Evolutionary conservation across 768 basidiomycete genomes (phyloP).

Genomic region (Mycena indigotica): DNA sequence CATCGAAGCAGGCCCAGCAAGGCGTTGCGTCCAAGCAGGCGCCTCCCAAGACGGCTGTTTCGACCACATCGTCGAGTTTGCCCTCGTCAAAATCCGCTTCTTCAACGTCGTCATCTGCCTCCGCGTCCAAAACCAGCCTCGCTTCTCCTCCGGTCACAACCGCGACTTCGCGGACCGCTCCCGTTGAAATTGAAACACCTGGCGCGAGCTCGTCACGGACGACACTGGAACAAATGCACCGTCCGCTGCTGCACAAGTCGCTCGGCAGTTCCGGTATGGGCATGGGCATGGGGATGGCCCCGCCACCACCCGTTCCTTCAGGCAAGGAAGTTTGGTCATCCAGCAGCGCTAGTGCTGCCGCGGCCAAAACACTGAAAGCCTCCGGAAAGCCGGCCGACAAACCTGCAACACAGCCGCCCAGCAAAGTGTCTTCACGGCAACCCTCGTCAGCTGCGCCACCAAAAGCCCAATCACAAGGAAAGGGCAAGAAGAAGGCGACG

Average conservation of each 20-base stretch:
- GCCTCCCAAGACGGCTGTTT: no score
- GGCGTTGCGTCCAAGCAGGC: background rate
- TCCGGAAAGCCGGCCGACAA: background rate
- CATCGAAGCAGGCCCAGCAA: background rate
- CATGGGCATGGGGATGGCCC: constrained; percentile 7
- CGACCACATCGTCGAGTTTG: no score
- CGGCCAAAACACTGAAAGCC: constrained; percentile 7
- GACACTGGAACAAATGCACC: constrained; percentile 23
- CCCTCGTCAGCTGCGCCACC: background rate
- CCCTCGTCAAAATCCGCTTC: background rate
- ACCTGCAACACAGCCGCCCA: background rate
- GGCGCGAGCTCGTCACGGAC: constrained; percentile 22
- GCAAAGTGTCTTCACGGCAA: background rate
- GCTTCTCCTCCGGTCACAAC: constrained; percentile 18
- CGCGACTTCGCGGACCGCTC: constrained; percentile 20
- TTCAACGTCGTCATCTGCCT: background rate
- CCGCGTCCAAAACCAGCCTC: no score
- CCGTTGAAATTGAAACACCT: constrained; percentile 1
- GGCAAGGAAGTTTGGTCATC: constrained; percentile 8
- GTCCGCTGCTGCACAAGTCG: constrained; percentile 18
- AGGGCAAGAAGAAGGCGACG: constrained; percentile 37
- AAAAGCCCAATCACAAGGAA: constrained; percentile 21
- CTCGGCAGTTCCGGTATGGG: constrained; percentile 8
- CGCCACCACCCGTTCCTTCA: background rate
- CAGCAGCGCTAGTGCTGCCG: constrained; percentile 9